Conservation (phyloP, 352 stramenopile genomes). For the Discostella stelligera region DNA sequence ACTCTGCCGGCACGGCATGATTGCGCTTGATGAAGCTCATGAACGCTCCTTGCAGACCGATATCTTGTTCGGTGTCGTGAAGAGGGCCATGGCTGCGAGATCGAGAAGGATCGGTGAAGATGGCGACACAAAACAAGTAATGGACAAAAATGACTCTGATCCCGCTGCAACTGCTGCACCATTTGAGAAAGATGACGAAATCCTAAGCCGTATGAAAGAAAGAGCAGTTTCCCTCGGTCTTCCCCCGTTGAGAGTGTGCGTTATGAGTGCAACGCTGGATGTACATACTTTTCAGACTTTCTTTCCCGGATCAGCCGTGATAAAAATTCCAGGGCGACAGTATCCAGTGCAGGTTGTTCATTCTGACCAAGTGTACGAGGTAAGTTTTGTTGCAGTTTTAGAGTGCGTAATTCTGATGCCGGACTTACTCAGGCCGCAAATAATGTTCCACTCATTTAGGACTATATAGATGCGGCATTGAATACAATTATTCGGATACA, state of each 20-base stretch:
- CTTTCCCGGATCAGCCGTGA: constrained; percentile 80
- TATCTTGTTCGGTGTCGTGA: constrained; percentile 88
- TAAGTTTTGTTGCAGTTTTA: constrained; percentile 14
- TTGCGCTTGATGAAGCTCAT: constrained; percentile 86
- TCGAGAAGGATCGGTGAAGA: constrained; percentile 47
- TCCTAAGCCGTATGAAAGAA: constrained; percentile 88
- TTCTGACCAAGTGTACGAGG: constrained; percentile 61
- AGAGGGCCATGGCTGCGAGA: constrained; percentile 82
- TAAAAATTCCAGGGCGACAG: constrained; percentile 74
- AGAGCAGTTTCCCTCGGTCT: constrained; percentile 81
- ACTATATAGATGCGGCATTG: constrained; percentile 78
- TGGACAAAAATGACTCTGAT: not conserved
- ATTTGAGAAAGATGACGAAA: constrained; percentile 82
- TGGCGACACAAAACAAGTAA: constrained; percentile 11
- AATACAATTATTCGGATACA: constrained; percentile 74
- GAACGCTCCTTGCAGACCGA: constrained; percentile 84
- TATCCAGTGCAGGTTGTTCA: constrained; percentile 77
- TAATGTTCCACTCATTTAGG: constrained; percentile 28
- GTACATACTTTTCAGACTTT: constrained; percentile 91
- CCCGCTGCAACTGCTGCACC: not conserved
- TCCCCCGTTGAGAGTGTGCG: constrained; percentile 88
- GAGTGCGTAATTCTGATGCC: not conserved
- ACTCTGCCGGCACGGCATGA: constrained; percentile 68
- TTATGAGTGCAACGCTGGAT: constrained; percentile 98
- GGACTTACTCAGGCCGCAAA: not conserved